phyloP scores from a whole-genome alignment of 768 basidiomycete species.

The Fomitopsis pulvina region DNA sequence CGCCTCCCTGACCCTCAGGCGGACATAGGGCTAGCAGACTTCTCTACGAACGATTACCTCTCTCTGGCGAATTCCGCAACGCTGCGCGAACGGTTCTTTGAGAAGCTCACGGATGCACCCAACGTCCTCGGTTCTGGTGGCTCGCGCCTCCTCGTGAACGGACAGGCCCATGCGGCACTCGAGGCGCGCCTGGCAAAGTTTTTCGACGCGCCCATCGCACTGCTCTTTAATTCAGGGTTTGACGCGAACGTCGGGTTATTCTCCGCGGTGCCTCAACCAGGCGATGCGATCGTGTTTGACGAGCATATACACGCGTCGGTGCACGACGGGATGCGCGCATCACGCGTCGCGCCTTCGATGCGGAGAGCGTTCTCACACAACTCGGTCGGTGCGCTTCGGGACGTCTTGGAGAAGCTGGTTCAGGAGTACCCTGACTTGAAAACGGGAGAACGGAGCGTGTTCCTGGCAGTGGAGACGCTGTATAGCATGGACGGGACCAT shows the following conservation, averaged over 20 bases:
- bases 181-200: constrained; percentile 63
- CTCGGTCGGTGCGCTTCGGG: constrained; percentile 43
- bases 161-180: constrained; percentile 59
- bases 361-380: constrained; percentile 67
- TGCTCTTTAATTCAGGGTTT: constrained; percentile 46
- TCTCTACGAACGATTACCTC: constrained; percentile 92
- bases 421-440: constrained; percentile 29
- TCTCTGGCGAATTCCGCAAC: constrained; percentile 58
- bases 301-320: constrained; percentile 88
- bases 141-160: constrained; percentile 79
- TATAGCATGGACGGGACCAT: constrained; percentile 98
- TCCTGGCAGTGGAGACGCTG: constrained; percentile 81
- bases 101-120: constrained; percentile 40
- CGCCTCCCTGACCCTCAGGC: constrained; percentile 52
- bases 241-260: constrained; percentile 91
- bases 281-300: constrained; percentile 77
- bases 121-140: constrained; percentile 81
- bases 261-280: constrained; percentile 66
- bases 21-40: constrained; percentile 46
- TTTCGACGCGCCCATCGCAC: constrained; percentile 56
- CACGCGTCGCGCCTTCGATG: constrained; percentile 33
- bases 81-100: constrained; percentile 55
- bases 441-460: constrained; percentile 44
- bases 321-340: constrained; percentile 79
- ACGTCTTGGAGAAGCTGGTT: constrained; percentile 36